phyloP scores from a whole-genome alignment of 768 basidiomycete species.

The Pleurotus djamor region DNA sequence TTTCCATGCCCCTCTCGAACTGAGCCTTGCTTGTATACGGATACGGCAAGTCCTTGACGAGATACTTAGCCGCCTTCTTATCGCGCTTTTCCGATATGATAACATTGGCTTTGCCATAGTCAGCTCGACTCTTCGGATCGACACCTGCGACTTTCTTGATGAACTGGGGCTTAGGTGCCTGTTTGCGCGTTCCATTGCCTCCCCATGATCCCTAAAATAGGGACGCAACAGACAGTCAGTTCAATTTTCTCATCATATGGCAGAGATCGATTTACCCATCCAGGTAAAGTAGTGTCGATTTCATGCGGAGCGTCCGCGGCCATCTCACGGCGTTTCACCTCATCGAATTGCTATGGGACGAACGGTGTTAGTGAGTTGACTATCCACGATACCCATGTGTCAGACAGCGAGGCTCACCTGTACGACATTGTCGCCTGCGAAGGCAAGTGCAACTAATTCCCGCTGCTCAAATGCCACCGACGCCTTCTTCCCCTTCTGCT shows the following conservation, averaged over 20 bases:
- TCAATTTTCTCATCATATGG: background rate
- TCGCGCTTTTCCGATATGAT: slow-evolving; percentile 97
- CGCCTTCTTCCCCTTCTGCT: slow-evolving; percentile 41
- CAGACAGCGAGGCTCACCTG: slow-evolving; percentile 47
- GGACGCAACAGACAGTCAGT: background rate
- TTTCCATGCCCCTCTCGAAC: slow-evolving; percentile 82
- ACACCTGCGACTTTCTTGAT: slow-evolving; percentile 85
- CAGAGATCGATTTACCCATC: slow-evolving; percentile 69
- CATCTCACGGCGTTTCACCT: slow-evolving; percentile 78
- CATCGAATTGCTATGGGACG: slow-evolving; percentile 71
- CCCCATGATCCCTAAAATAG: slow-evolving; percentile 83
- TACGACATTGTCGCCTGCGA: slow-evolving; percentile 96
- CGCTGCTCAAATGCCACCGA: slow-evolving; percentile 82
- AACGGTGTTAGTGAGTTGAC: slow-evolving; percentile 3
- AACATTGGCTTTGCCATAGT: slow-evolving; percentile 81
- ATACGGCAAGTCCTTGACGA: slow-evolving; percentile 88
- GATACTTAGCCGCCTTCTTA: slow-evolving; percentile 89
- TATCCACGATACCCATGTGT: background rate
- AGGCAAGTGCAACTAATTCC: slow-evolving; percentile 91
- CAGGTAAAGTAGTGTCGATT: slow-evolving; percentile 88
- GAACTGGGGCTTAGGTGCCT: slow-evolving; percentile 59
- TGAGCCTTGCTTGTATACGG: slow-evolving; percentile 94
- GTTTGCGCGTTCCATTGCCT: slow-evolving; percentile 67
- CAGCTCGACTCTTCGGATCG: slow-evolving; percentile 75
- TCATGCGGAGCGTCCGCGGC: slow-evolving; percentile 85